Conservation (phyloP, 2,329 filamentous ascomycete genomes). For the Fusarium pseudocircinatum region DNA sequence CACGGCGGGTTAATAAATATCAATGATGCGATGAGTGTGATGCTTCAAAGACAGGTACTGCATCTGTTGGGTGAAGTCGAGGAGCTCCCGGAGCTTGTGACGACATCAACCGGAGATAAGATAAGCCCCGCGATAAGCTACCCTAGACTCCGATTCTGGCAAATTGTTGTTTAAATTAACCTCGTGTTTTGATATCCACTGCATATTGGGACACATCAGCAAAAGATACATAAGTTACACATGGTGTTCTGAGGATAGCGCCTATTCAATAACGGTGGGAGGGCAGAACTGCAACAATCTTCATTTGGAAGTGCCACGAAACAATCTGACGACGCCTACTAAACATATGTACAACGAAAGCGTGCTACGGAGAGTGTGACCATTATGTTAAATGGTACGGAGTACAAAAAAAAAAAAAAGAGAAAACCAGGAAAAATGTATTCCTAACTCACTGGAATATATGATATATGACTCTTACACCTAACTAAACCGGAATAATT, state of each 20-base stretch:
- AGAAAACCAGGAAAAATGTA: too few species aligned
- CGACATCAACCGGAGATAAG: conserved; percentile 41
- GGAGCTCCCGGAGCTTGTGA: conserved; percentile 36
- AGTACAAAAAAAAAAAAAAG: not conserved
- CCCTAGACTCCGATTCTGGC: conserved; percentile 4
- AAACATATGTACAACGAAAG: not conserved
- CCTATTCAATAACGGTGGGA: not conserved
- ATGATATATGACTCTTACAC: not conserved
- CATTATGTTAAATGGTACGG: not conserved
- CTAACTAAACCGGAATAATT: too few species aligned
- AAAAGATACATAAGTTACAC: not conserved
- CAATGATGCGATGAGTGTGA: conserved; percentile 30
- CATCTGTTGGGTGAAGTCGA: conserved; percentile 6
- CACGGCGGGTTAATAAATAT: conserved; percentile 9
- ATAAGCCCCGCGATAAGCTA: conserved; percentile 22
- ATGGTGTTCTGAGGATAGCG: not conserved
- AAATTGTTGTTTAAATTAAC: not conserved
- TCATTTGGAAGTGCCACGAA: not conserved
- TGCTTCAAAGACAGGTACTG: conserved; percentile 5
- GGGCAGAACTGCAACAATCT: not conserved
- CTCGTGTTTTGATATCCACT: not conserved
- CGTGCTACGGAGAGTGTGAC: not conserved
- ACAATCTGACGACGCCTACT: not conserved
- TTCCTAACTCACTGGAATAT: not conserved
- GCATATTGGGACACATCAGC: not conserved